Conservation (phyloP, 495 filamentous ascomycete species). For the Aspergillus funiculosus region DNA sequence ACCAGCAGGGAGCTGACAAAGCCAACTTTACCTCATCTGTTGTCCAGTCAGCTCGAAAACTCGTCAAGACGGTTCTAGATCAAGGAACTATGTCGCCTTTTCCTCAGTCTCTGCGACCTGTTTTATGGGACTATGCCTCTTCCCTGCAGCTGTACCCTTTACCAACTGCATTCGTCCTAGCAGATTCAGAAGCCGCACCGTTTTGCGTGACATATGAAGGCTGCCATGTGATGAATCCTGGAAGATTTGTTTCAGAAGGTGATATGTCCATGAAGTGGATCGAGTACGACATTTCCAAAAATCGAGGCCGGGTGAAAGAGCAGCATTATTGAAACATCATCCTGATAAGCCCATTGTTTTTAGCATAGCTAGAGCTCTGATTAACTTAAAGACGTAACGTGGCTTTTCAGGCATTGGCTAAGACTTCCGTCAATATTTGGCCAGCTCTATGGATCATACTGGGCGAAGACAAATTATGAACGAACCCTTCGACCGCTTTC, state of each 20-base stretch:
- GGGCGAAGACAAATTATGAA: too few species aligned
- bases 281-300: slow-evolving; percentile 68
- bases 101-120: slow-evolving; percentile 64
- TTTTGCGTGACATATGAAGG: slow-evolving; percentile 90
- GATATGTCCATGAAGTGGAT: slow-evolving; percentile 68
- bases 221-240: slow-evolving; percentile 94
- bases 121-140: slow-evolving; percentile 79
- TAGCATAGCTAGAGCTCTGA: too few species aligned
- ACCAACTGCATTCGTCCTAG: slow-evolving; percentile 73
- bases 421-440: too few species aligned
- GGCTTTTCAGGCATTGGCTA: too few species aligned
- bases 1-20: slow-evolving; percentile 16
- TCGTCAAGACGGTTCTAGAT: slow-evolving; percentile 89
- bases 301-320: slow-evolving; percentile 49
- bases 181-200: slow-evolving; percentile 70
- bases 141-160: slow-evolving; percentile 79
- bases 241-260: slow-evolving; percentile 59
- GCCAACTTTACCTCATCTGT: slow-evolving; percentile 41
- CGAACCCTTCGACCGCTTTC: too few species aligned
- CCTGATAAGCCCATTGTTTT: too few species aligned
- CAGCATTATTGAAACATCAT: slow-evolving; percentile 31
- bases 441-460: too few species aligned
- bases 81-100: slow-evolving; percentile 87
- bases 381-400: too few species aligned
- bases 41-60: slow-evolving; percentile 60